phyloP scores from a whole-genome alignment of 2,329 filamentous ascomycete genomes.

The Dothistroma septosporum region DNA sequence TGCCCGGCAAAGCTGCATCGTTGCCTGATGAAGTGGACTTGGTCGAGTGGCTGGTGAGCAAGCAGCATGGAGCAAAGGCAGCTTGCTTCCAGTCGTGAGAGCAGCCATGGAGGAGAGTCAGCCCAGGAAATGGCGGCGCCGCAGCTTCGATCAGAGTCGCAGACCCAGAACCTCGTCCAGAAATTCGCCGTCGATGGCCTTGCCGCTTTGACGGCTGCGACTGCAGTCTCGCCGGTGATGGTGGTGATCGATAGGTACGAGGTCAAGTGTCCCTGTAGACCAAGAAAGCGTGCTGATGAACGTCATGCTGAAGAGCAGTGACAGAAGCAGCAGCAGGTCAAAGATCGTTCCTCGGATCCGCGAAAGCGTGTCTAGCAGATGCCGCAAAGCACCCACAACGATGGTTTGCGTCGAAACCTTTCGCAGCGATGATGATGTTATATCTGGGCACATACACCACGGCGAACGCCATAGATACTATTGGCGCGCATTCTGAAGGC shows the following conservation, averaged over 20 bases:
- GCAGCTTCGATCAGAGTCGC: background rate
- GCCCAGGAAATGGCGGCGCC: background rate
- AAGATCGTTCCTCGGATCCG: conserved; percentile 10
- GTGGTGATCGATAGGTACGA: conserved; percentile 23
- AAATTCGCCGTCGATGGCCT: conserved; percentile 15
- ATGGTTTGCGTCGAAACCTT: conserved; percentile 18
- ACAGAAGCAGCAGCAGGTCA: conserved; percentile 20
- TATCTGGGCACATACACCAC: conserved; percentile 24
- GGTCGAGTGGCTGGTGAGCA: background rate
- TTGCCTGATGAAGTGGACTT: background rate
- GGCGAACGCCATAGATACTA: conserved; percentile 22
- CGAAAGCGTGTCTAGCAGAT: conserved; percentile 8
- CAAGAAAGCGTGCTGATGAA: background rate
- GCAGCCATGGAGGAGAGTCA: background rate
- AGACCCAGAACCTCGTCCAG: background rate
- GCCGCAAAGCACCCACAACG: conserved; percentile 14
- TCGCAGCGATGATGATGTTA: conserved; percentile 21
- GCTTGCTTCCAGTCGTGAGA: background rate
- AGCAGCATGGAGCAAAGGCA: conserved; percentile 3
- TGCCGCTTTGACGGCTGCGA: conserved; percentile 20
- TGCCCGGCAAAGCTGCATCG: conserved; percentile 1
- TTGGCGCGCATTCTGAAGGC: conserved; percentile 9
- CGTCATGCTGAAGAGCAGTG: conserved; percentile 16
- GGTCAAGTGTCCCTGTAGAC: background rate
- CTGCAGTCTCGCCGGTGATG: conserved; percentile 24